Evolutionary conservation across 192 early-diverging fungal genomes (phyloP).

Genomic region (Coemansia sp.): DNA sequence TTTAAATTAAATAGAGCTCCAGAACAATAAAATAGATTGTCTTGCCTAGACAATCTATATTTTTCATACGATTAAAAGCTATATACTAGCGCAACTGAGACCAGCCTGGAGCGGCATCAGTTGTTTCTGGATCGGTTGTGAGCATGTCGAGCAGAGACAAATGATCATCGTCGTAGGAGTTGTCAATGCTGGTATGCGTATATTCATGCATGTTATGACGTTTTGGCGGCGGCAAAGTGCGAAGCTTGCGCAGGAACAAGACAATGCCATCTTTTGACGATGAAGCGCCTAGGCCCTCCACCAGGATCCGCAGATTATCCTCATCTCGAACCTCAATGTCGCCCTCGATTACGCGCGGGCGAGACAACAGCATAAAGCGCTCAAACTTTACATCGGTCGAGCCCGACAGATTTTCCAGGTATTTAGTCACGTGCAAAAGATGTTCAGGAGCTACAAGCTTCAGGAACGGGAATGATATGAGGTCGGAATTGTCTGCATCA

Average conservation of each 20-base stretch:
- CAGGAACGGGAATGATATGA: constrained; percentile 32
- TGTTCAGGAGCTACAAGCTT: constrained; percentile 47
- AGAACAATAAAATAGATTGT: not conserved
- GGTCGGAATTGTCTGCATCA: constrained; percentile 30
- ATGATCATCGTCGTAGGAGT: constrained; percentile 17
- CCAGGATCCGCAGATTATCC: constrained; percentile 24
- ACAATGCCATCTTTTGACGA: constrained; percentile 36
- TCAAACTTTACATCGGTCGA: constrained; percentile 38
- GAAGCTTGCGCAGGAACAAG: constrained; percentile 27
- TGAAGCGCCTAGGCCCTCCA: constrained; percentile 36
- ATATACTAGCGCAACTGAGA: constrained; percentile 3
- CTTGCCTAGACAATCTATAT: not conserved
- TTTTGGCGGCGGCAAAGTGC: constrained; percentile 17
- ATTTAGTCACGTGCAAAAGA: constrained; percentile 18
- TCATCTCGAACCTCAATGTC: constrained; percentile 24
- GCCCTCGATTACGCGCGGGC: constrained; percentile 37
- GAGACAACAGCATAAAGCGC: constrained; percentile 28
- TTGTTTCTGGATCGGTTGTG: constrained; percentile 37
- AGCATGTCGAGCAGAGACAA: constrained; percentile 39
- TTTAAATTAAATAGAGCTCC: not conserved
- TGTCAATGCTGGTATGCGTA: constrained; percentile 6
- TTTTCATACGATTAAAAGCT: not conserved
- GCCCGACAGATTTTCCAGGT: constrained; percentile 26
- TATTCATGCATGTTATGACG: constrained; percentile 18
- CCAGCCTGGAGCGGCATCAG: constrained; percentile 25